Evolutionary conservation across 768 basidiomycete species (phyloP), one percentile per base, ranked within the genome.

Genomic region (Mrakia gelida): DNA sequence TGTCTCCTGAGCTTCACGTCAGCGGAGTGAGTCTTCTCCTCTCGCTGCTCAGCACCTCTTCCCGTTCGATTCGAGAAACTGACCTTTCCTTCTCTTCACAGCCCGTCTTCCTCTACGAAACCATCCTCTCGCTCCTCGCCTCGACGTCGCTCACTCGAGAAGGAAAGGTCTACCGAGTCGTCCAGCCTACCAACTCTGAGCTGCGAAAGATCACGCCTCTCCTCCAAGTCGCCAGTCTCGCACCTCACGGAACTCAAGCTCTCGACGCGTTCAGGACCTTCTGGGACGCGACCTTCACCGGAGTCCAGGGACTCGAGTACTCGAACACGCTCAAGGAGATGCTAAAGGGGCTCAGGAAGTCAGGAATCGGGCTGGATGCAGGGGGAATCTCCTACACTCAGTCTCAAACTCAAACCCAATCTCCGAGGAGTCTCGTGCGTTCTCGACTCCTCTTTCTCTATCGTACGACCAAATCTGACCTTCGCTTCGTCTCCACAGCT

Each of bases 201-300:
- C 77, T 78, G 21, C 54, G 38, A 23, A 62, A 54, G 41, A 43
- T 78, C 52, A 34, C 45, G 11, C 45, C 26, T 16, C 73, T 78
- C n/a, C 72, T 78, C 28, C 28, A 16, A 21, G 72, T 54, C 43
- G 63, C 73, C 0, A 23, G 38, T 34, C 21, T 34, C n/a, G 77
- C 77, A 6, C 73, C 65, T 73, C 49, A 65, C n/a, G 56, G 43
- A 38, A 11, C 56, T 61, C 67, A 65, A 54, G 32, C 63, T 54
- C n/a, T 75, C 28, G 32, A 75, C 23, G 71, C 77, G 9, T 68
- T 74, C 52, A n/a, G 49, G 54, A 30, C 32, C 26, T 59, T 78
- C 18, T 78, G 77, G 77, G 23, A 45, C 38, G 56, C 52, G n/a
- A 78, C 72, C 9, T 78, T 78, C 38, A 41, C 63, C 16, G 77